A percentile compares a stretch with the other conserved stretches of the same genome.
Evolutionary conservation across 352 stramenopile species (phyloP).

Genomic region (Phytopythium delawarense): DNA sequence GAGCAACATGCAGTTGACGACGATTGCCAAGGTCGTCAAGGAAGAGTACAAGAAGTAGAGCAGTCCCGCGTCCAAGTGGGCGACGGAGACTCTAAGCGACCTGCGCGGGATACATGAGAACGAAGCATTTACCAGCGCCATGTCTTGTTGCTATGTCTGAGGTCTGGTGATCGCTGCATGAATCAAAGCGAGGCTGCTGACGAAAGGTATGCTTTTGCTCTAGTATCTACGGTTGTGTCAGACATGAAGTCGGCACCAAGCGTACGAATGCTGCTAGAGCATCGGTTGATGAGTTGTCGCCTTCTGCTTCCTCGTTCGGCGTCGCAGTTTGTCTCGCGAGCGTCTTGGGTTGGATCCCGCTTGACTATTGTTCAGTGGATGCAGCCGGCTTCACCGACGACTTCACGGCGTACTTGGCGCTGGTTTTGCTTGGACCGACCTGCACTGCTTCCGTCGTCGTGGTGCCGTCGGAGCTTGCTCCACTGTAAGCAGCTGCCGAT

Average conservation of each 20-base stretch:
- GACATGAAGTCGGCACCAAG: background rate
- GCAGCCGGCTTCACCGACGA: background rate
- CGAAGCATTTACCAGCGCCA: background rate
- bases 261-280: background rate
- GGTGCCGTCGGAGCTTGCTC: background rate
- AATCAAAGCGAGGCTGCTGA: background rate
- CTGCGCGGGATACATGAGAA: background rate
- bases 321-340: background rate
- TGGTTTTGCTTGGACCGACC: too few species aligned
- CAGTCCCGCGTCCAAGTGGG: background rate
- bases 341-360: background rate
- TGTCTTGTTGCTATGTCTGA: background rate
- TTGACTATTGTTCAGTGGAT: background rate
- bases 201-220: background rate
- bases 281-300: background rate
- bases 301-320: background rate
- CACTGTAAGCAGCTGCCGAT: background rate
- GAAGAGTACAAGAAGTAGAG: conserved; percentile 83
- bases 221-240: background rate
- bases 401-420: background rate
- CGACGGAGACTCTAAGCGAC: background rate
- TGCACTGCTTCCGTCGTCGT: background rate
- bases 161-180: background rate
- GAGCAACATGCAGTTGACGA: conserved; percentile 96
- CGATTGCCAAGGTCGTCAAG: conserved; percentile 89